These are phyloP conservation scores for Gossypium anomalum DNA, from an alignment of 345 rosid genomes.

Conservation along the genomic window DNA sequence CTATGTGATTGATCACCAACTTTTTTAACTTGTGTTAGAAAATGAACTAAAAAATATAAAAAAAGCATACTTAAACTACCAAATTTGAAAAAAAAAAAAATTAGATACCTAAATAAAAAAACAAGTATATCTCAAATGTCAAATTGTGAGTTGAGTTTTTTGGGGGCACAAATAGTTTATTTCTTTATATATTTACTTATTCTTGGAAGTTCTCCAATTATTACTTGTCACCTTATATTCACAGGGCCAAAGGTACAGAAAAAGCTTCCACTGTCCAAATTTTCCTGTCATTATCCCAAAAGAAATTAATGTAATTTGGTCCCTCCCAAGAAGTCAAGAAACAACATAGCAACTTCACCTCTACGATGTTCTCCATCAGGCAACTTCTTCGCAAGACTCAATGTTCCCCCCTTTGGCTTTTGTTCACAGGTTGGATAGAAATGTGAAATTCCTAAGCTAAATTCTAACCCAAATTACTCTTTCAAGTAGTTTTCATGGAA, in stretches of 20 bases:
- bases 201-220: too few relatives aligned
- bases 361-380: neutral
- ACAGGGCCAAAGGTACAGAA: neutral
- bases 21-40: too few relatives aligned
- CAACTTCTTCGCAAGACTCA: neutral
- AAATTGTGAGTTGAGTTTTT: too few relatives aligned
- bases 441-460: neutral
- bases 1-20: too few relatives aligned
- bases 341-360: constrained; percentile 11
- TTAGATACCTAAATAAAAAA: too few relatives aligned
- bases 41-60: too few relatives aligned
- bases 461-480: neutral
- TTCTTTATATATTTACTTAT: too few relatives aligned
- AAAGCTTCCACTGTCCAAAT: neutral
- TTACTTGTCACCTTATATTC: too few relatives aligned
- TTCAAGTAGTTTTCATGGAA: neutral
- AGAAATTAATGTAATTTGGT: neutral
- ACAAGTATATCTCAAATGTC: too few relatives aligned
- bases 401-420: neutral
- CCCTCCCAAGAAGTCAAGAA: constrained; percentile 3
- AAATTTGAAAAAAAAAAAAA: too few relatives aligned
- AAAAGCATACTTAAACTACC: too few relatives aligned
- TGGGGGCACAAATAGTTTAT: too few relatives aligned
- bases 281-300: neutral
- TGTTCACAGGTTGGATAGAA: neutral